phyloP scores from a whole-genome alignment of 2,329 filamentous ascomycete species.

The Stemphylium lycopersici region DNA sequence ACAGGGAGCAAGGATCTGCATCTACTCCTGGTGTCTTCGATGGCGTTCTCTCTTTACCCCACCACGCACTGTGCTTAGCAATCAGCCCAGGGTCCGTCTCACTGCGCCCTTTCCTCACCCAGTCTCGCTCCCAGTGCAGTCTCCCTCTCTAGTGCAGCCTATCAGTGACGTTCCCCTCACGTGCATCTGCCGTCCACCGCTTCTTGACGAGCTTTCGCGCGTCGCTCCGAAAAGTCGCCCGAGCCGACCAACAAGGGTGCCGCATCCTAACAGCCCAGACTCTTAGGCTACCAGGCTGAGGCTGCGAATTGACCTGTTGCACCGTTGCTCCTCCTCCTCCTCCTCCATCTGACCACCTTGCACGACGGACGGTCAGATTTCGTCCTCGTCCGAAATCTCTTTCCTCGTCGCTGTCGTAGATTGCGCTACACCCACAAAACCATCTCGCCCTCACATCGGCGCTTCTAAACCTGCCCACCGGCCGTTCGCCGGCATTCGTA shows the following conservation, averaged over 20 bases:
- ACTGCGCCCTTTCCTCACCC: conserved; percentile 24
- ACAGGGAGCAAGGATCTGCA: conserved; percentile 19
- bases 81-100: conserved; percentile 19
- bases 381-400: not conserved
- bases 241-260: conserved; percentile 24
- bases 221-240: conserved; percentile 23
- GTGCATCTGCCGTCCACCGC: conserved; percentile 20
- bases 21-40: conserved; percentile 14
- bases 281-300: conserved; percentile 13
- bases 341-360: conserved; percentile 19
- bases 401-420: conserved; percentile 8
- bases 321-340: conserved; percentile 17
- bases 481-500: conserved; percentile 3
- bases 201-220: conserved; percentile 19
- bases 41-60: conserved; percentile 28
- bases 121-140: conserved; percentile 7
- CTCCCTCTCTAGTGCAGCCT: conserved; percentile 15
- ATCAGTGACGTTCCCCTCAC: conserved; percentile 14
- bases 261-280: conserved; percentile 2
- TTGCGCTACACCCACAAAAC: conserved; percentile 14
- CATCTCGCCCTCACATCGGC: conserved; percentile 8
- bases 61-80: conserved; percentile 27
- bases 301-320: conserved; percentile 12
- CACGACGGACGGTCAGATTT: conserved; percentile 1
- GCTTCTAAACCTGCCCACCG: not conserved